A percentile compares a stretch with the other conserved stretches of the same genome.
Evolutionary conservation across 306 rosid species (phyloP).

Genomic region (Pyrus communis): DNA sequence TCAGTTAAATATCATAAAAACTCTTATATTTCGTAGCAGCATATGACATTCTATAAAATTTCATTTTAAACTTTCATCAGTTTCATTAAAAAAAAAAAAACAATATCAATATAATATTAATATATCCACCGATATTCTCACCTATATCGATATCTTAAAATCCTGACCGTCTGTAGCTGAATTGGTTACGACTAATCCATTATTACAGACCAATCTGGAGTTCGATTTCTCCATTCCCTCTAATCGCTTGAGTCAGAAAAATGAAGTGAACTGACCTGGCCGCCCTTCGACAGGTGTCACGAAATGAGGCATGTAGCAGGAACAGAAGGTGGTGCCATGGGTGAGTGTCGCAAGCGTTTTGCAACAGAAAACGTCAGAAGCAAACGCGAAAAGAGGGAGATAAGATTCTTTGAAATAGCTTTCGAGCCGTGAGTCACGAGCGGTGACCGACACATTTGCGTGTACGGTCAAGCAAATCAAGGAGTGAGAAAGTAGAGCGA

Average conservation of each 20-base stretch:
- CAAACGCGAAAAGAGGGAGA: not conserved
- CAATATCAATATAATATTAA: too few species aligned
- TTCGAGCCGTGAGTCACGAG: not conserved
- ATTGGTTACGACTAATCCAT: too few species aligned
- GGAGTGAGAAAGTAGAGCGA: not conserved
- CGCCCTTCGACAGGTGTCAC: not conserved
- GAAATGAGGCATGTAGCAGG: not conserved
- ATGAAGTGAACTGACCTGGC: not conserved
- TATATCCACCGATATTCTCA: too few species aligned
- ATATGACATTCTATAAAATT: too few species aligned
- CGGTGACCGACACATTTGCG: conserved; percentile 3
- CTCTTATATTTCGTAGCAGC: too few species aligned
- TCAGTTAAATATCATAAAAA: too few species aligned
- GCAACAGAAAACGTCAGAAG: not conserved
- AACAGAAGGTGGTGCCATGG: not conserved
- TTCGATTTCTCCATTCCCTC: too few species aligned
- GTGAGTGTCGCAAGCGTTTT: not conserved
- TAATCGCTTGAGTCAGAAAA: not conserved
- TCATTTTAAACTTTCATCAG: too few species aligned
- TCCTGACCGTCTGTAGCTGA: too few species aligned
- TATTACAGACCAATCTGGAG: too few species aligned
- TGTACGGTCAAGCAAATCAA: not conserved
- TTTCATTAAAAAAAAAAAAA: too few species aligned
- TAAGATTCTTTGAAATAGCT: not conserved
- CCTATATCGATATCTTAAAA: too few species aligned